Evolutionary conservation across 805 yeast species (phyloP), one percentile per base, ranked within the genome.

Genomic region (Kuraishia borneana): DNA sequence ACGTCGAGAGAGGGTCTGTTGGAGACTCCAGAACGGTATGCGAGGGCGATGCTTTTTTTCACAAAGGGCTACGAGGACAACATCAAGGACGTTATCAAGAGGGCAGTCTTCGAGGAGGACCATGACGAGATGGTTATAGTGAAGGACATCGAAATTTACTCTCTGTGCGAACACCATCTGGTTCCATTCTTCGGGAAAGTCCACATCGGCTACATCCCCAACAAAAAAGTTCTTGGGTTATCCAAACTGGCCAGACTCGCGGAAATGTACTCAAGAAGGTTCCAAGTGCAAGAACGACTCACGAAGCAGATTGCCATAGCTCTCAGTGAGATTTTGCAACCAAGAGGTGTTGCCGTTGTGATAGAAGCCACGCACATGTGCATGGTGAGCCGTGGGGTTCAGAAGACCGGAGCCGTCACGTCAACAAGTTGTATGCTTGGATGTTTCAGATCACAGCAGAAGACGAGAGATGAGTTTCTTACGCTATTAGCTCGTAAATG

Each of bases 51-150:
- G 94, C 67, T 92, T 30, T 89, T 67, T 50, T 85, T 92, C 65
- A 92, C 99, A 16, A 84, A 85, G 53, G 99, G 99, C 17, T 92
- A 92, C 52, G 95, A 89, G 58, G 95, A 88, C 45, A 88, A 87
- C 54, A 81, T 92, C 39, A 70, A 83, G 41, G 95, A 84, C 51
- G 95, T 87, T 19, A 82, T 92, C 50, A 89, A 92, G 48, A 70
- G 88, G 40, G 98, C 98, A 1, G 94, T 92, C 5, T 92, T 92
- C 47, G 96, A 92, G 54, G 97, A 92, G 54, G 95, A 92, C 53
- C 98, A 92, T 53, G 97, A 92, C 55, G 99, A 92, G 53, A 92
- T 92, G 97, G 97, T 92, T 32, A 88, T 92, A 42, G 98, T 92
- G 18, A 72, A 89, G 51, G 96, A 92, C 56, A 92, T 92, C 38